Evolutionary conservation across 2,329 filamentous ascomycete genomes (phyloP).

Genomic region (Penicillium sp.): DNA sequence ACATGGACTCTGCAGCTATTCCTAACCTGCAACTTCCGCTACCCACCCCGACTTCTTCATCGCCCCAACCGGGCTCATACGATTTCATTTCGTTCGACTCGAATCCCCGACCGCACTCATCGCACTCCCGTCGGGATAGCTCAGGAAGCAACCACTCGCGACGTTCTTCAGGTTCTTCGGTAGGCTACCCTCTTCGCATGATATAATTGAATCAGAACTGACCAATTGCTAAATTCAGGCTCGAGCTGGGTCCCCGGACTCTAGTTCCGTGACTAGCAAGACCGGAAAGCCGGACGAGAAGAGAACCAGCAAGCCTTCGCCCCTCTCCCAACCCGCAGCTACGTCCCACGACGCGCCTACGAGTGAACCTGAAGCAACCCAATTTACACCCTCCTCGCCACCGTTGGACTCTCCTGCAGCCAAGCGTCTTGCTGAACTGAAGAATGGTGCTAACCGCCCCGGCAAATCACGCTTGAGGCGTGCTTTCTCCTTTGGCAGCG

Average conservation of each 20-base stretch:
- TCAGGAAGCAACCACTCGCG: conserved; percentile 60
- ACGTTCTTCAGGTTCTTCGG: conserved; percentile 61
- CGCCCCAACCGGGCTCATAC: conserved; percentile 32
- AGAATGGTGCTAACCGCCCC: conserved; percentile 73
- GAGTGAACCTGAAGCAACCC: conserved; percentile 26
- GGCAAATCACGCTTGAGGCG: conserved; percentile 83
- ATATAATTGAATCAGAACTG: neutral
- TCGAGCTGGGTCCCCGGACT: conserved; percentile 24
- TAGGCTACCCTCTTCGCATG: conserved; percentile 46
- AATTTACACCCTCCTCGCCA: conserved; percentile 32
- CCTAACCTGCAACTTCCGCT: conserved; percentile 34
- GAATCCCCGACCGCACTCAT: conserved; percentile 32
- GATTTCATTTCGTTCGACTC: conserved; percentile 35
- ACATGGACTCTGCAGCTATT: conserved; percentile 50
- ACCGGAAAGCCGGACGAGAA: conserved; percentile 65
- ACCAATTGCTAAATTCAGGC: conserved; percentile 13
- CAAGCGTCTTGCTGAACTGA: conserved; percentile 81
- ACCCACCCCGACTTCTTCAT: conserved; percentile 31
- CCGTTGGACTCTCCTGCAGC: conserved; percentile 65
- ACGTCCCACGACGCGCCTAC: conserved; percentile 32
- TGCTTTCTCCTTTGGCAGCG: conserved; percentile 95
- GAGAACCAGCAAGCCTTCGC: conserved; percentile 66
- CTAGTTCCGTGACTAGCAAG: conserved; percentile 21
- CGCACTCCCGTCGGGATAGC: conserved; percentile 54
- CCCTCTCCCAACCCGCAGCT: conserved; percentile 68